Percentiles rank a stretch among this genome's conserved stretches.
Conservation (phyloP, 345 rosid species). For the Adansonia digitata region DNA sequence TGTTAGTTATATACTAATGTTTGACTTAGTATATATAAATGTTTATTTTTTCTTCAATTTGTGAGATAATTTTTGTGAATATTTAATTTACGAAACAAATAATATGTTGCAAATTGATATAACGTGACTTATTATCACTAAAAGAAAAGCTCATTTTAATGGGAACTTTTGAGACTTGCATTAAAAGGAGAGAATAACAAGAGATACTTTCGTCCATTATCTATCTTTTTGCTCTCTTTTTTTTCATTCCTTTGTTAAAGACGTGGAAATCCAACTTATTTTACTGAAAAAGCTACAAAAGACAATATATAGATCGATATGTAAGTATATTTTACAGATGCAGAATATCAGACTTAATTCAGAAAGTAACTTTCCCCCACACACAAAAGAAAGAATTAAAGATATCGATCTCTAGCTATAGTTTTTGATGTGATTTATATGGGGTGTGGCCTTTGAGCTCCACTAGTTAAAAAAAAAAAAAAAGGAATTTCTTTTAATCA, state of each 20-base stretch:
- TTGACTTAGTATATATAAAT: too few relatives aligned
- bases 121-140: too few relatives aligned
- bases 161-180: background rate
- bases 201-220: background rate
- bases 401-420: background rate
- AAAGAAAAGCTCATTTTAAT: background rate
- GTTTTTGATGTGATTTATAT: constrained; percentile 21
- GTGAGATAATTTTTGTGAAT: too few relatives aligned
- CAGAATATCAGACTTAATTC: background rate
- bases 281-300: constrained; percentile 20
- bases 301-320: background rate
- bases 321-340: constrained; percentile 23
- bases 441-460: constrained; percentile 20
- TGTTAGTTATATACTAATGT: too few relatives aligned
- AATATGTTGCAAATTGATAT: too few relatives aligned
- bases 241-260: constrained; percentile 20
- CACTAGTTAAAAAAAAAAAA: constrained; percentile 27
- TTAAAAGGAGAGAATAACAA: background rate
- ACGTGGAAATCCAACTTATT: constrained; percentile 26
- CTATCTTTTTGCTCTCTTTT: background rate
- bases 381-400: background rate
- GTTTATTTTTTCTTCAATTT: too few relatives aligned
- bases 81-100: too few relatives aligned
- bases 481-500: constrained; percentile 32
- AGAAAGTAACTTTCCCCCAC: background rate